Evolutionary conservation across 805 yeast species (phyloP).

Genomic region (Candida sanyiensis): DNA sequence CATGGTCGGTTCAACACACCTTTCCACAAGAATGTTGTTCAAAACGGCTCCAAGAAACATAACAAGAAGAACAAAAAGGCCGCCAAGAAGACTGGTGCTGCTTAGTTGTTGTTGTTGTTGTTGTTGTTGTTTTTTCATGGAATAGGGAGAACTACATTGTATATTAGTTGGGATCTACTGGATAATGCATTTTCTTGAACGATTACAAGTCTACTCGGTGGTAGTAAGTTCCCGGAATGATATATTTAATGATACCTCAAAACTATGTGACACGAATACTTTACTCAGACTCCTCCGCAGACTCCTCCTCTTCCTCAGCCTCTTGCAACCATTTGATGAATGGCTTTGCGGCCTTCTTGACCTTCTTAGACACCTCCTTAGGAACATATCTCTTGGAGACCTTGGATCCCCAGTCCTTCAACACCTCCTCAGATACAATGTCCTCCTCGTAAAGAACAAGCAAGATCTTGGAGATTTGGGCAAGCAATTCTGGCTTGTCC

Average conservation of each 20-base stretch:
- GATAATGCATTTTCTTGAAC: slow-evolving; percentile 8
- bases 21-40: slow-evolving; percentile 50
- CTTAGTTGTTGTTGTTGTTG: no score
- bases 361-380: slow-evolving; percentile 87
- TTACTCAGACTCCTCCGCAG: slow-evolving; percentile 27
- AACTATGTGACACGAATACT: neutral
- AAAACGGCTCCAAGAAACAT: slow-evolving; percentile 43
- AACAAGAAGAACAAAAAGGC: slow-evolving; percentile 72
- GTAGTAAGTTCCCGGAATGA: no score
- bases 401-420: slow-evolving; percentile 81
- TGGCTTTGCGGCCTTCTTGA: slow-evolving; percentile 93
- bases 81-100: slow-evolving; percentile 31
- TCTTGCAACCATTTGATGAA: slow-evolving; percentile 91
- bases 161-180: slow-evolving; percentile 10
- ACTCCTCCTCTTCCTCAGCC: slow-evolving; percentile 81
- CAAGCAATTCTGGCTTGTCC: slow-evolving; percentile 66
- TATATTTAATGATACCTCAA: neutral
- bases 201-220: no score
- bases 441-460: slow-evolving; percentile 80
- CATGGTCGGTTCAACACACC: slow-evolving; percentile 64
- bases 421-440: slow-evolving; percentile 75
- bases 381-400: slow-evolving; percentile 91
- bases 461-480: slow-evolving; percentile 73
- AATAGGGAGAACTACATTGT: neutral
- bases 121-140: no score